These are phyloP conservation scores for Jamesozyma gamospora DNA, from an alignment of 805 yeast genomes.

Conservation along the genomic window DNA sequence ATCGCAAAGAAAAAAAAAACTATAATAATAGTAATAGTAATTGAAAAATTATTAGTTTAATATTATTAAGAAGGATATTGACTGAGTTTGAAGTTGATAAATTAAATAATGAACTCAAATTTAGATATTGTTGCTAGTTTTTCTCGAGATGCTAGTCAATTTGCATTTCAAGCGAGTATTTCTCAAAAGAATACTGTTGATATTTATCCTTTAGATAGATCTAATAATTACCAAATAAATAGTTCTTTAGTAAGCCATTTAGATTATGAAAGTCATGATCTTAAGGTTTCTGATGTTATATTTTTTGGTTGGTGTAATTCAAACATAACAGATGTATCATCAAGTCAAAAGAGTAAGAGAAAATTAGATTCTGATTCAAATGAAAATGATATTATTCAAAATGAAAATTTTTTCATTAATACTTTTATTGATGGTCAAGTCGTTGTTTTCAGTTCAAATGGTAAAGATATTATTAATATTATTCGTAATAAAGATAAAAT, in stretches of 20 bases:
- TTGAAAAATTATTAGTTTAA: too few relatives aligned
- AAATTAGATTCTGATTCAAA: constrained; percentile 11
- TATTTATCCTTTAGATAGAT: constrained; percentile 25
- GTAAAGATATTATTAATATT: constrained; percentile 29
- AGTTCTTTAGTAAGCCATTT: constrained; percentile 25
- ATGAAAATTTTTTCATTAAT: constrained; percentile 24
- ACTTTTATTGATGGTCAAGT: constrained; percentile 23
- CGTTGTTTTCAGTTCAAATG: constrained; percentile 26
- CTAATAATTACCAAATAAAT: constrained; percentile 18
- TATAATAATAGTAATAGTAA: too few relatives aligned
- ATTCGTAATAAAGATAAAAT: constrained; percentile 30
- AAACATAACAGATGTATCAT: not conserved
- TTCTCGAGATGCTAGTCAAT: constrained; percentile 24
- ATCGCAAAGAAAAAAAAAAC: constrained; percentile 1
- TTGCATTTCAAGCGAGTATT: constrained; percentile 26
- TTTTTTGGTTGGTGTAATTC: constrained; percentile 23
- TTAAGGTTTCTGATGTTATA: constrained; percentile 18
- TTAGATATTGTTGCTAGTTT: constrained; percentile 20
- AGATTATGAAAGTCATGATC: constrained; percentile 26
- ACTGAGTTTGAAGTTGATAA: not conserved
- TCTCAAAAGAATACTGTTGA: constrained; percentile 29
- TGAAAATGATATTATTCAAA: constrained; percentile 3
- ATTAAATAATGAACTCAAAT: constrained; percentile 8
- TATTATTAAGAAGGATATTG: too few relatives aligned
- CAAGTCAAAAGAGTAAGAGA: constrained; percentile 14